phyloP scores from a whole-genome alignment of 331 rosid species.

The Pyracantha coccinea region DNA sequence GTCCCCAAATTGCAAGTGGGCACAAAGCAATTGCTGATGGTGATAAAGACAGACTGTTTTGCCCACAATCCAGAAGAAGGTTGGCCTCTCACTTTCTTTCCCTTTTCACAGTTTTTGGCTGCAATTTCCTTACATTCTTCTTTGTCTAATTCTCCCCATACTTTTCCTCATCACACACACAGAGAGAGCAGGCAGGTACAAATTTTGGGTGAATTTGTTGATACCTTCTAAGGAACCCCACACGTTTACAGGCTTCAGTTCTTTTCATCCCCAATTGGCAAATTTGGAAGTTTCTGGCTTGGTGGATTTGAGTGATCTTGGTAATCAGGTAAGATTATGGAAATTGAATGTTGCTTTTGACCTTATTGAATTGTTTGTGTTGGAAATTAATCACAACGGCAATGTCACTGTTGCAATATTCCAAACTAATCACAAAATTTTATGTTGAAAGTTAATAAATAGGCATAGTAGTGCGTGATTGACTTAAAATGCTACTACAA shows the following conservation, averaged over 20 bases:
- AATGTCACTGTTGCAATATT: no score
- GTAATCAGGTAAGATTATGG: constrained; percentile 5
- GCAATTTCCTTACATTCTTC: constrained; percentile 4
- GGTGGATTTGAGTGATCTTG: background rate
- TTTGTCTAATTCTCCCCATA: constrained; percentile 15
- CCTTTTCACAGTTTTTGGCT: constrained; percentile 23
- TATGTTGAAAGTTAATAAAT: no score
- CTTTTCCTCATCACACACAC: constrained; percentile 11
- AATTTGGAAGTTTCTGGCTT: constrained; percentile 8
- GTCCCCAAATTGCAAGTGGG: constrained; percentile 59
- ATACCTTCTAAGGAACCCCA: constrained; percentile 9
- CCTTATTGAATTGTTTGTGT: background rate
- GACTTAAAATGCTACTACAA: no score
- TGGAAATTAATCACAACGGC: no score
- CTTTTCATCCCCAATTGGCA: constrained; percentile 10
- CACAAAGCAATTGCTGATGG: constrained; percentile 26
- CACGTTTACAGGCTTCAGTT: constrained; percentile 17
- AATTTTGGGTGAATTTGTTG: constrained; percentile 15
- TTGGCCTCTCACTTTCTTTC: constrained; percentile 33
- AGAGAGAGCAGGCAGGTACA: constrained; percentile 28
- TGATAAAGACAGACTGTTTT: constrained; percentile 39
- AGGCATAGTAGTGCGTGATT: no score
- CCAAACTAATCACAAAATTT: no score
- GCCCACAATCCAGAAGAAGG: constrained; percentile 39
- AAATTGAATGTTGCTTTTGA: no score